Evolutionary conservation across 139 green algal genomes (phyloP).

Genomic region (Raphidocelis subcapitata): DNA sequence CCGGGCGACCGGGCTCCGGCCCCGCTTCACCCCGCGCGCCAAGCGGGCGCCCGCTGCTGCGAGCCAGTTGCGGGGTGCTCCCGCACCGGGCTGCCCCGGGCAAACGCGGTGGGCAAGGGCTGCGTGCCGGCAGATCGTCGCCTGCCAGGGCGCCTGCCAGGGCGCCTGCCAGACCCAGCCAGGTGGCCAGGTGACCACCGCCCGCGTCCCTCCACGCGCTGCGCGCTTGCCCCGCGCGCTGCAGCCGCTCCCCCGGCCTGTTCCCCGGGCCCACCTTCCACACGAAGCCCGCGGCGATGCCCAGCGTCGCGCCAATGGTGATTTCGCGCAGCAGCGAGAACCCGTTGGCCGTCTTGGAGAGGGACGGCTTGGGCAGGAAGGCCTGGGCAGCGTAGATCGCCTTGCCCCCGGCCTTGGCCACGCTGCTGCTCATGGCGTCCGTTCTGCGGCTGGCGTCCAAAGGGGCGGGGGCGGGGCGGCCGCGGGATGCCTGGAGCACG

Average conservation of each 20-base stretch:
- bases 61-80: too few relatives aligned
- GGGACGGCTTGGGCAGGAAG: conserved; percentile 24
- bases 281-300: background rate
- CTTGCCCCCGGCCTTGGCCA: conserved; percentile 20
- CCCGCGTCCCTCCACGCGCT: too few relatives aligned
- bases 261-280: conserved; percentile 15
- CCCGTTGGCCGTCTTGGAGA: conserved; percentile 8
- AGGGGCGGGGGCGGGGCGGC: too few relatives aligned
- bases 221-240: background rate
- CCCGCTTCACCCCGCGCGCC: too few relatives aligned
- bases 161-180: background rate
- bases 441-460: background rate
- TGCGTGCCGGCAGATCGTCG: background rate
- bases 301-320: conserved; percentile 6
- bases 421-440: conserved; percentile 10
- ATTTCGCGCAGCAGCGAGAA: conserved; percentile 31
- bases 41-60: too few relatives aligned
- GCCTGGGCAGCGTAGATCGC: conserved; percentile 24
- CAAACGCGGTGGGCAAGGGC: background rate
- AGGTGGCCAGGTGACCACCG: background rate
- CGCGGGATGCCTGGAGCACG: too few relatives aligned
- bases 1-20: too few relatives aligned
- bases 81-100: background rate
- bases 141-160: background rate
- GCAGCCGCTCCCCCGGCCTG: background rate